Base-by-base conservation (phyloP, 495 filamentous ascomycete genomes). In the Aspergillus cavernicola region DNA sequence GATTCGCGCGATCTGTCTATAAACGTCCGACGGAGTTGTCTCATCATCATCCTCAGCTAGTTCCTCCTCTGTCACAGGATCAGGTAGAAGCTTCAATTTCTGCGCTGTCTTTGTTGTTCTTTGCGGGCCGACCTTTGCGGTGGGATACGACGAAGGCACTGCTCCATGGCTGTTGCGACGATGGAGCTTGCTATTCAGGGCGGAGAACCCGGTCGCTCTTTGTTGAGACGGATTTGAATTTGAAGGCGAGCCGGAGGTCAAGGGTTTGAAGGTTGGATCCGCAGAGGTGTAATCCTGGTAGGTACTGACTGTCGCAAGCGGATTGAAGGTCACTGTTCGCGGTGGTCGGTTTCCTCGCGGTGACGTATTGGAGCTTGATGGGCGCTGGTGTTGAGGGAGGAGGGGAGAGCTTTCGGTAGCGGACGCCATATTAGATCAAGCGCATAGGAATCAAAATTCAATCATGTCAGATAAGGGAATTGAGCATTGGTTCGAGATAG, bases 41-140 rank as follows among this genome's bases (percentile, higher is more conserved):
- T 98, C 93, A 60, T 93, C 91, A 53, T 95, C 93, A 60, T 93
- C 91, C 53, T 95, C 90, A 3, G 74, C 72, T 1, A 71, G 80
- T 44, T 74, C 72, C 22, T 71, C 71, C 38, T 89, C 88, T 23
- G 88, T 80, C 36, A 92, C 89, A 2, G 95, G 91, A 61, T 92
- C 89, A 4, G 93, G 93, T 9, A 98, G 73, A 13, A 97, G 78
- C 69, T 98, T 98, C 45, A 98, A 78, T 70, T 98, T 98, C 74
- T 97, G 90, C 1, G 89, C 88, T 50, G 87, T 96, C 66, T 95
- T 93, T 24, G 90, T 95, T 37, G 92, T 97, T 66, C 93, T 74
- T 60, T 97, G 93, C 7, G 95, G 90, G 4, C 93, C 93, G 47
- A 97, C 92, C 73, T 98, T 98, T 9, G 85, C 73, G 6, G 79